Base-by-base conservation (phyloP, 305 asterid genomes). In the Fraxinus sp. region DNA sequence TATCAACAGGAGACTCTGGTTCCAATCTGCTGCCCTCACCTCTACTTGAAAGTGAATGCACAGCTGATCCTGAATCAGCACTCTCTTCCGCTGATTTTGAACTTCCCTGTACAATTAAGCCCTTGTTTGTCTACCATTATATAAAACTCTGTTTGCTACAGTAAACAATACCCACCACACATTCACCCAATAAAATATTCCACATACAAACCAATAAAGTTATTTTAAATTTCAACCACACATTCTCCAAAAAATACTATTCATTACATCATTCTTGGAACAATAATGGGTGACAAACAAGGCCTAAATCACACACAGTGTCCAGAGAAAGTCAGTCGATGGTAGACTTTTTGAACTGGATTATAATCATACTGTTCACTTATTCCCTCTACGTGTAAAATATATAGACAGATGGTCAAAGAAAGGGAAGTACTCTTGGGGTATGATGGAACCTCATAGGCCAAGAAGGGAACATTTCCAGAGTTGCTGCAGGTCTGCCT, bases 391-490 rank as follows among this genome's bases (percentile, higher is more conserved):
- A 43, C n/a, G 55, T 28, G 68, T 10, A 81, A 62, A 39, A 77
- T 57, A 80, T 86, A 79, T 14, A 10, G 14, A 79, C 30, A 10
- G 14, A 68, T 68, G 37, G 36, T 68, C 75, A 68, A 68, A 68
- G 36, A 49, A 49, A 49, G 2, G 0, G 0, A 49, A 49, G 43
- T 90, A 94, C 97, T 80, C 86, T 87, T 72, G 86, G 87, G 82
- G 93, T 84, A 52, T 84, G 90, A 77, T 93, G 95, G 87, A 92
- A 92, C 88, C 95, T 94, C 85, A 93, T 85, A 83, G 99, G 97
- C 98, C 98, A 90, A 87, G 97, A 94, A 80, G 98, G 99, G 93
- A 96, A 96, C 95, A 94, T 94, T 64, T 96, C 96, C 93, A 94
- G 95, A 80, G 97, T 93, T 84, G 98, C 92, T 49, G 95, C 97